Conservation (phyloP, 2,329 filamentous ascomycete species). For the Pseudopithomyces chartarum region DNA sequence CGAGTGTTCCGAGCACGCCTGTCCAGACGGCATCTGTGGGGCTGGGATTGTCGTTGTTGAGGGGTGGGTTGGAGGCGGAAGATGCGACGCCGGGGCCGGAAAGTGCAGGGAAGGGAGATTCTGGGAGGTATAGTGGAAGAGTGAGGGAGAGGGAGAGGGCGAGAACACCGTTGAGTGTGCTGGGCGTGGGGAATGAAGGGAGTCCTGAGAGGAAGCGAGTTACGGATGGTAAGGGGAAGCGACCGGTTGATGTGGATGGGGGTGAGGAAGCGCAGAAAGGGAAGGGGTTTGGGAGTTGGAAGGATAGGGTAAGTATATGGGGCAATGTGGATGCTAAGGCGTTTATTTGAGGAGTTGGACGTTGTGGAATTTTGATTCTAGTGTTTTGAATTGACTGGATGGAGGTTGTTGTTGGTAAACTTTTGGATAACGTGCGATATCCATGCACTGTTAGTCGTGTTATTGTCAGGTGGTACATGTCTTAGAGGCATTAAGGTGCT, state of each 20-base stretch:
- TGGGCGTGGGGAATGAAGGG: slow-evolving; percentile 16
- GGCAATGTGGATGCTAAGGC: slow-evolving; percentile 18
- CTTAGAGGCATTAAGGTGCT: background rate
- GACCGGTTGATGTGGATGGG: slow-evolving; percentile 17
- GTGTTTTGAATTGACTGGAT: no score
- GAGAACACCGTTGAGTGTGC: slow-evolving; percentile 20
- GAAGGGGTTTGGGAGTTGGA: slow-evolving; percentile 30
- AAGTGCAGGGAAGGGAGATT: slow-evolving; percentile 9
- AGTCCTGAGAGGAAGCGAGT: slow-evolving; percentile 17
- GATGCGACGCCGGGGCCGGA: slow-evolving; percentile 12
- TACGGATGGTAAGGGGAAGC: slow-evolving; percentile 20
- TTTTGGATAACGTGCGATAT: background rate
- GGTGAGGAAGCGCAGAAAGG: slow-evolving; percentile 14
- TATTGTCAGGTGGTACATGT: background rate
- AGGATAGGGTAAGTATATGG: slow-evolving; percentile 20
- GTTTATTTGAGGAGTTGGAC: slow-evolving; percentile 21
- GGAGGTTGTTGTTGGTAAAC: no score
- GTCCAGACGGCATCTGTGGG: slow-evolving; percentile 4
- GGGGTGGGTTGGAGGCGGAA: background rate
- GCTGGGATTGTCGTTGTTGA: slow-evolving; percentile 18
- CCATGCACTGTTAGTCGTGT: background rate
- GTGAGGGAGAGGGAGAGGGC: slow-evolving; percentile 12
- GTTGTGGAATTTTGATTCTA: no score
- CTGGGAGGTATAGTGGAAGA: background rate
- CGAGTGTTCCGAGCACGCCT: background rate